Evolutionary conservation across 495 filamentous ascomycete genomes (phyloP), one percentile per base, ranked within the genome.

Genomic region (Pyronema domesticum): DNA sequence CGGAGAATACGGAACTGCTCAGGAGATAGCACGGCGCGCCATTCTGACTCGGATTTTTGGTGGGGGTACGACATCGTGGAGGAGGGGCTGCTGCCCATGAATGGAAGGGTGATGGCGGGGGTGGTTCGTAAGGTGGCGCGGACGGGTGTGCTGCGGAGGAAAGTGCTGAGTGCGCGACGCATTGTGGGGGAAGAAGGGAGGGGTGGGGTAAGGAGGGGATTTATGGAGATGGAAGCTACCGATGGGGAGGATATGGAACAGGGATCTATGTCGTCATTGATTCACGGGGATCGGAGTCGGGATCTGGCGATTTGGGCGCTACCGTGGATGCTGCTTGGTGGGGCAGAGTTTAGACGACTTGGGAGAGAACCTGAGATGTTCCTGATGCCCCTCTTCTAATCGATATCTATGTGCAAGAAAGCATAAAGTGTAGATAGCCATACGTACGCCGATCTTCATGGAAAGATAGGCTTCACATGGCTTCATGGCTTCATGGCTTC

Each of bases 1-100:
- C 91, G 81, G 56, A 98, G 78, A 63, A 95, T 73, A 56, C 85
- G 82, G 75, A 95, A 98, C 77, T 96, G 89, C 56, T 94, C 91
- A 60, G 76, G 80, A 57, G 66, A 83, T 34, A 98, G 70, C 35
- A 93, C 75, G 9, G 89, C 82, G 57, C 80, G 82, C 91, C 91
- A 98, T 71, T 95, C 85, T 23, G 84, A 79, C 17, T 83, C 73
- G 39, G 70, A 79, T 68, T 86, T 85, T 70, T 93, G 69, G 49
- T 87, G 78, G 6, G 89, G 88, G 61, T 80, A 85, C 35, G 82
- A 80, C 78, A 86, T 91, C 48, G 76, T 81, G 65, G 37, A 14
- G 15, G 40, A 11, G 35, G 51, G 18, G 13, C 15, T 54, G 8
- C 40, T 46, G 52, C 52, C 52, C 52, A 54, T 54, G 39, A 46